Evolutionary conservation across 805 yeast species (phyloP), one percentile per base, ranked within the genome.

Genomic region (Lipomyces kockii): DNA sequence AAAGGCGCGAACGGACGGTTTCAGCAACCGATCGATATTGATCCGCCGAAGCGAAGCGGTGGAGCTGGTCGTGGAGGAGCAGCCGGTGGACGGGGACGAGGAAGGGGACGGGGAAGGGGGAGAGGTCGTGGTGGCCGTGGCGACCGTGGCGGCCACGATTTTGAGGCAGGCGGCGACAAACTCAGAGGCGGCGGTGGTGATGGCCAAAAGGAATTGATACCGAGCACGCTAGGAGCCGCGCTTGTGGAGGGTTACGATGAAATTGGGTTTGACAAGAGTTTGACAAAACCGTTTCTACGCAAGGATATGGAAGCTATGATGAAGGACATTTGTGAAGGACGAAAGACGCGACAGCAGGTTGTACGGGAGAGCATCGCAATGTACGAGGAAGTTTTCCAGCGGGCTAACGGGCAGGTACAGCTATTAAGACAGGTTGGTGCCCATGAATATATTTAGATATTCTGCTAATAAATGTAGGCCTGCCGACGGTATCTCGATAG

Each of bases 211-310:
- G 75, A 72, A 37, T 82, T 95, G 14, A 80, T 89, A 5, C 99
- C 99, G 0, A 88, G 97, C 0, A 84, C 85, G 7, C 80, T 95
- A 9, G 99, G 99, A 0, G 86, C 89, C 78, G 92, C 95, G 0
- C 80, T 95, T 11, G 94, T 92, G 35, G 93, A 89, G 75, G 97
- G 97, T 0, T 92, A 95, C 77, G 92, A 91, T 65, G 83, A 84
- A 56, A 85, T 95, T 65, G 92, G 90, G 2, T 83, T 91, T 37
- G 92, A 92, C 73, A 80, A 83, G 66, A 88, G 94, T 0, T 81
- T 95, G 68, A 89, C 97, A 0, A 94, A 95, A 74, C 99, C 99
- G 3, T 90, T 90, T 73, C 78, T 95, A 67, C 81, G 99, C 64
- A 87, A 89, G 63, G 86, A 85, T 55, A 80, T 95, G 76, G 99